Base-by-base conservation (phyloP, 306 rosid species). In the Parietaria judaica region DNA sequence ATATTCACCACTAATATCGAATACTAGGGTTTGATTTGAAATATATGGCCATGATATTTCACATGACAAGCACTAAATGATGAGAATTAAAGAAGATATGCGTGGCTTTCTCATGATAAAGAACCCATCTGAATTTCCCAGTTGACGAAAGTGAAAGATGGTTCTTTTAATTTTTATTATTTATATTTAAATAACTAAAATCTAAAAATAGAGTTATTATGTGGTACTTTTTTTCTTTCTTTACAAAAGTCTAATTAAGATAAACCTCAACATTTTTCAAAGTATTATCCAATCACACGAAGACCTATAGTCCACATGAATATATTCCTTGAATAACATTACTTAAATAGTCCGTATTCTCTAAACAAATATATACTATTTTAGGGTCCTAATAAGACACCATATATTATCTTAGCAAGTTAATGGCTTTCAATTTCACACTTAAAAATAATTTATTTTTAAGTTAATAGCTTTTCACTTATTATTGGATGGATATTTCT, bases 271-370 rank as follows among this genome's bases (percentile, higher is more conserved):
- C 15, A 14, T 51, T 69, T 56, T 73, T 82, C 63, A 58, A 79
- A 73, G 63, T 72, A 10, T 11, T 54, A 67, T 36, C 65, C 65
- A 70, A 75, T 67, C 60, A 68, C 35, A 37, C 31, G 31, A 47
- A 60, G 70, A 37, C 65, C 55, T 50, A 56, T 4, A 23, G 31
- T 54, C 48, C 52, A 73, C 62, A 69, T 63, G 38, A 76, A 75
- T 66, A 74, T 75, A 52, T 78, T 79, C 43, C 17, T 23, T 2
- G 36, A 55, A 41, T 41, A 41, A 5, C 9, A 41, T 41, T 8
- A 41, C 6, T 5, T 41, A 5, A 41, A 41, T 41, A 41, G 45
- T 41, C 6, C 45, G 45, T 41, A 41, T 3, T 5, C 45, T 5
- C 45, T 41, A 41, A 41, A 41, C 45, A 41, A 41, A 41, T 23